These are phyloP conservation scores for Fusarium nelsonii DNA, from an alignment of 2,329 filamentous ascomycete species.

Conservation along the genomic window DNA sequence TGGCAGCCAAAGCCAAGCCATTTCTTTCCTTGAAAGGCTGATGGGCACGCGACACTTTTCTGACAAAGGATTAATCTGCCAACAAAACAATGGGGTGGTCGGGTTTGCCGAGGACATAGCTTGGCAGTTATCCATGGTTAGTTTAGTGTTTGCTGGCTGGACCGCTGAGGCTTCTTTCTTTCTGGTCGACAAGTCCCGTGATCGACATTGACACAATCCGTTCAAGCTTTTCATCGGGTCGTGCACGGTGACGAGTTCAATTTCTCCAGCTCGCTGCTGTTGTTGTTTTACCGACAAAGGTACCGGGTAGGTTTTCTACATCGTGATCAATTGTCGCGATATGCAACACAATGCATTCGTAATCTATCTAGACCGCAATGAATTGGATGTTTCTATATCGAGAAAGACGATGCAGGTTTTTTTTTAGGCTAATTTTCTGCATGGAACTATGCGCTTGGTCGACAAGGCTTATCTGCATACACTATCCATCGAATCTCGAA, in stretches of 20 bases:
- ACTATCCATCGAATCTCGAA: background rate
- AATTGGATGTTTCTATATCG: background rate
- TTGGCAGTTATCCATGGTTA: background rate
- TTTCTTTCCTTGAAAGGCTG: constrained; percentile 14
- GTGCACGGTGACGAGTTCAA: background rate
- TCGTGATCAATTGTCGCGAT: background rate
- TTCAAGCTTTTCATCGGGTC: constrained; percentile 5
- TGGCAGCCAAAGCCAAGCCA: constrained; percentile 2
- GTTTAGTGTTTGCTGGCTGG: background rate
- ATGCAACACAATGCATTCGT: background rate
- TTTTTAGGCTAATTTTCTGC: background rate
- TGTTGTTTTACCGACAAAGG: background rate
- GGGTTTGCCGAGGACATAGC: constrained; percentile 19
- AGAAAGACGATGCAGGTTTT: background rate
- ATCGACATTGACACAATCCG: constrained; percentile 3
- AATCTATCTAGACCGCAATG: background rate
- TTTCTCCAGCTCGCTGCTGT: background rate
- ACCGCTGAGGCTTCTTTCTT: background rate
- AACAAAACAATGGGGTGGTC: constrained; percentile 7
- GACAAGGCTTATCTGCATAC: background rate
- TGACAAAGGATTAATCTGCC: background rate
- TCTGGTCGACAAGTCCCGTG: background rate
- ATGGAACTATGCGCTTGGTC: background rate
- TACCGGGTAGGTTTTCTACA: background rate
- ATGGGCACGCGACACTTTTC: constrained; percentile 28